Evolutionary conservation across 257 asterid genomes (phyloP), one percentile per base, ranked within the genome.

Genomic region (Solanum phureja): DNA sequence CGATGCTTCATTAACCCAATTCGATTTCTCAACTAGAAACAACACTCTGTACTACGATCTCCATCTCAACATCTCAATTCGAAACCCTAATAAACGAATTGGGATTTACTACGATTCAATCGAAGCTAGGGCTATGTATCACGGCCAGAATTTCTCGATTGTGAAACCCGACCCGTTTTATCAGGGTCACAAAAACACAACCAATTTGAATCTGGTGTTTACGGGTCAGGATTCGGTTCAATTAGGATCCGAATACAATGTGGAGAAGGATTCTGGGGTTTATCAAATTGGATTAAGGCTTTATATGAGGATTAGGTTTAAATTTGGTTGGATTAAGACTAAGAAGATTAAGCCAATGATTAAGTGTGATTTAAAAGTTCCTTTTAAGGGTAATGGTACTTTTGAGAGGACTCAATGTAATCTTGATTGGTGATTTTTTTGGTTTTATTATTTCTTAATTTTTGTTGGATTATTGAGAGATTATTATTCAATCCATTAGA

Each of bases 51-150:
- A 71, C 87, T 95, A 93, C 92, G 87, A 97, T 73, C 90, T 97
- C 19, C 93, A 94, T 18, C 87, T 95, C 76, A 93, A 93, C 86
- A 81, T 97, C 81, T 92, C 98, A 56, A 89, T 95, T 81, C 90
- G 97, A 7, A 95, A 97, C 92, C 98, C 99, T 2, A 97, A 97
- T 91, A 90, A 84, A 89, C 95, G 99, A 2, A 92, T 97, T 84
- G 96, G 98, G 5, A 88, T 97, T 85, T 95, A 95, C 95, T 97
- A 97, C 90, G 99, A 97, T 68, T 87, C 13, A 11, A 92, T 97
- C 85, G 96, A 95, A 88, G 98, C 95, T 23, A 90, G 91, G 86
- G 98, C 94, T 5, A 88, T 81, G 0, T 97, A 95, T 91, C 90
- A 92, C 46, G 98, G 95, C 3, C 90, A 91, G 76, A 90, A 95